Percentiles rank a stretch among this genome's conserved stretches.
phyloP scores from a whole-genome alignment of 164 flowering plant genomes.

The Buxus sempervirens region DNA sequence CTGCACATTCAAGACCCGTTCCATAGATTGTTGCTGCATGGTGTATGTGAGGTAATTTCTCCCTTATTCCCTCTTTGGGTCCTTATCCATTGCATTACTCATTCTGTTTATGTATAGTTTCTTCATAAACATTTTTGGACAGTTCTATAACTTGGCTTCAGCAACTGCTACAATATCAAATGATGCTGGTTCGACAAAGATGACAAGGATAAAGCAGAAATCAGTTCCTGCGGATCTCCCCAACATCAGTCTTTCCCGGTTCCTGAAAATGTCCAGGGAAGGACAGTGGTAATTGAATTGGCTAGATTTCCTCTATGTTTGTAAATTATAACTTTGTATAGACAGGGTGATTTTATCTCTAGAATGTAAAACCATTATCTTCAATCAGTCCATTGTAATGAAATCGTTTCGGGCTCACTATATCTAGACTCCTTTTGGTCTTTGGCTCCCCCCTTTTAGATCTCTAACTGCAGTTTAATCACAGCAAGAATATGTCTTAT shows the following conservation, averaged over 20 bases:
- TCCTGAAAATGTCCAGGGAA: slow-evolving; percentile 76
- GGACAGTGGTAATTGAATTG: slow-evolving; percentile 45
- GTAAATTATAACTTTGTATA: slow-evolving; percentile 6
- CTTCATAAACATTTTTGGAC: slow-evolving; percentile 15
- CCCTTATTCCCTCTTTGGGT: neutral
- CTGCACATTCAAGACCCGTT: slow-evolving; percentile 78
- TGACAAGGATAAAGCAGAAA: slow-evolving; percentile 61
- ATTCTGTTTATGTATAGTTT: too few species aligned
- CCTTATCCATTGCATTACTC: neutral
- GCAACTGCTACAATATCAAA: slow-evolving; percentile 41
- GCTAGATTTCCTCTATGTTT: neutral
- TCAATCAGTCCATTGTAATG: too few species aligned
- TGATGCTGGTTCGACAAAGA: slow-evolving; percentile 34
- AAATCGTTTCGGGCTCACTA: too few species aligned
- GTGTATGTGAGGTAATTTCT: slow-evolving; percentile 80
- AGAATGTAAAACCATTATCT: too few species aligned
- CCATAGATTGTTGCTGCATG: slow-evolving; percentile 83
- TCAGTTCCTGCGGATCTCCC: slow-evolving; percentile 42
- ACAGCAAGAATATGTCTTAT: too few species aligned
- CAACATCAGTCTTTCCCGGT: slow-evolving; percentile 56
- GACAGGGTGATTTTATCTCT: too few species aligned
- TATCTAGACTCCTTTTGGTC: too few species aligned
- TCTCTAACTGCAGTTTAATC: too few species aligned
- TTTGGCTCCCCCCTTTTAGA: too few species aligned
- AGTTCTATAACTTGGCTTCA: slow-evolving; percentile 84